These are phyloP conservation scores for Coemansia javaensis DNA, from an alignment of 192 early-diverging fungal genomes.

Conservation along the genomic window DNA sequence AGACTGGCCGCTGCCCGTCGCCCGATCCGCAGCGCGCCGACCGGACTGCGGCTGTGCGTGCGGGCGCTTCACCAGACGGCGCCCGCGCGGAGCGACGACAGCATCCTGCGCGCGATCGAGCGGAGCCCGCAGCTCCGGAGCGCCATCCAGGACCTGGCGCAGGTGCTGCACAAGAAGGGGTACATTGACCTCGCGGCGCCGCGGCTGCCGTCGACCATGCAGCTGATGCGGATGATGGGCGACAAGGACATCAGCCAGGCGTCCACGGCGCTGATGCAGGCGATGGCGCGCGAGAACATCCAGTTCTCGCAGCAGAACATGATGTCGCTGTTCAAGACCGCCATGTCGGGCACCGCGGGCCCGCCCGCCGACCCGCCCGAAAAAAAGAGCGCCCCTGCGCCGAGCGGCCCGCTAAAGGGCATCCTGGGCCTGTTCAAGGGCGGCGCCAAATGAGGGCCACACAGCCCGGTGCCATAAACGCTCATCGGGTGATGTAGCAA, in stretches of 20 bases:
- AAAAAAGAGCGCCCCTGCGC: too few species aligned
- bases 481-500: too few species aligned
- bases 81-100: neutral
- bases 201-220: slow-evolving; percentile 26
- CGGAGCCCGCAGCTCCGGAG: slow-evolving; percentile 19
- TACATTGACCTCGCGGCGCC: slow-evolving; percentile 5
- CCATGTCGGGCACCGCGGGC: too few species aligned
- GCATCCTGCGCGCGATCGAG: slow-evolving; percentile 12
- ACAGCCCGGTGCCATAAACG: too few species aligned
- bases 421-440: too few species aligned
- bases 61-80: slow-evolving; percentile 8
- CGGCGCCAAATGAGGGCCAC: too few species aligned
- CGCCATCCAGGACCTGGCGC: slow-evolving; percentile 12
- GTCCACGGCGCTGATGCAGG: slow-evolving; percentile 10
- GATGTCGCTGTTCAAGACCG: slow-evolving; percentile 13
- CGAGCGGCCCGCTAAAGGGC: too few species aligned
- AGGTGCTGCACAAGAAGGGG: slow-evolving; percentile 19
- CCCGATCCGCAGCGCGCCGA: neutral
- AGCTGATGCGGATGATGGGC: slow-evolving; percentile 35
- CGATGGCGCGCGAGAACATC: slow-evolving; percentile 31
- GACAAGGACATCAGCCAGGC: slow-evolving; percentile 22
- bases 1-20: too few species aligned
- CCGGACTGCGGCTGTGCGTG: too few species aligned
- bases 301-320: slow-evolving; percentile 21
- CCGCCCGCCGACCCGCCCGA: too few species aligned